Evolutionary conservation across 106 monocot species (phyloP), one percentile per base, ranked within the genome.

Genomic region (Dendrobium chrysotoxum): DNA sequence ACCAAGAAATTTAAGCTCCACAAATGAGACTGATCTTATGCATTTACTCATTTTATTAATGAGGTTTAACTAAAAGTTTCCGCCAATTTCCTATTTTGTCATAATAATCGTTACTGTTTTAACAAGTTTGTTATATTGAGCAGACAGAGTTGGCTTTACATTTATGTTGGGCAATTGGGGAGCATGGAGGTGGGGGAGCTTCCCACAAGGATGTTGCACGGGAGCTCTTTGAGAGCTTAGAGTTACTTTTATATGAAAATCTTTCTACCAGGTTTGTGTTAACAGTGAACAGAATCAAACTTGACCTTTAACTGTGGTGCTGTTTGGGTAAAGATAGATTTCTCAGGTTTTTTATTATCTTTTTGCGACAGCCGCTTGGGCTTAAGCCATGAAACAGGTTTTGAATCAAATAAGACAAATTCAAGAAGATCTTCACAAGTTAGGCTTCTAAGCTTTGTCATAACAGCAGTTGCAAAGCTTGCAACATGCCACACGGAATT

Each of bases 101-200:
- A 31, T 15, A 38, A 16, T 26, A 31, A 35, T 8, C 3, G 17
- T 15, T 2, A 13, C 71, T 71, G 35, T 23, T 50, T 75, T 77
- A 12, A 53, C 25, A 66, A 47, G 9, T 53, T 68, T 83, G 21
- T 44, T 74, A 23, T 47, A 53, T 40, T 42, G 53, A 53, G 40
- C 87, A 96, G 92, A 94, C 92, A 71, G 94, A 92, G 83, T 81
- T 98, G 79, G 92, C 92, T 65, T 79, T 98, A 80, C 84, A 94
- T 58, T 85, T 98, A 77, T 98, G 94, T 78, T 98, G 94, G 94
- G 97, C 92, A 57, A 94, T 98, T 84, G 94, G 97, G 28, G 97
- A 94, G 84, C 88, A 94, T 88, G 97, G 94, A 81, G 97, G 86
- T 55, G 94, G 94, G 78, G 94, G 94, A 10, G 81, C 70, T 79